These are phyloP conservation scores for Citrus trifoliata DNA, from an alignment of 345 rosid genomes.

Conservation along the genomic window DNA sequence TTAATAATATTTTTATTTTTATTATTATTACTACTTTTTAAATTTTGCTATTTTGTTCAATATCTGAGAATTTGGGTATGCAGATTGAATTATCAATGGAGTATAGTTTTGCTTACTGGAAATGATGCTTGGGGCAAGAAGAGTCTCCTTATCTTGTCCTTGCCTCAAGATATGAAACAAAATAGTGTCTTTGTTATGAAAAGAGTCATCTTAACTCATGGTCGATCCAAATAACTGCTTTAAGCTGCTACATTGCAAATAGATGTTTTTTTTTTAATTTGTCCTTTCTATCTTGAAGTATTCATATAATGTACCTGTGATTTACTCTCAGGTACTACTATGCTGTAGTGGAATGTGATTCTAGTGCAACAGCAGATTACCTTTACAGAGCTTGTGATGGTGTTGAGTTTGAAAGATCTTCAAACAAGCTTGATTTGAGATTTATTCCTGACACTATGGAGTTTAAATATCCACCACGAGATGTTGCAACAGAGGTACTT, in stretches of 20 bases:
- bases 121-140: neutral
- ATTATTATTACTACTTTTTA: neutral
- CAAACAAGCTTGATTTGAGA: slow-evolving; percentile 90
- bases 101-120: neutral
- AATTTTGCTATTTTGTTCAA: neutral
- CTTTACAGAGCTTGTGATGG: slow-evolving; percentile 86
- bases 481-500: slow-evolving; percentile 78
- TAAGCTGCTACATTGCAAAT: neutral
- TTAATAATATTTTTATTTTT: neutral
- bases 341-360: slow-evolving; percentile 89
- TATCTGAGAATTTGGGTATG: neutral
- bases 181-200: neutral
- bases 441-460: slow-evolving; percentile 93
- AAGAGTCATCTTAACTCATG: neutral
- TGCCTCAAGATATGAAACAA: neutral
- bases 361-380: slow-evolving; percentile 76
- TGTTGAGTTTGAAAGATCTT: slow-evolving; percentile 79
- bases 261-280: neutral
- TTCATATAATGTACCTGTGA: neutral
- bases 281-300: neutral
- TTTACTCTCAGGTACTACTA: slow-evolving; percentile 57
- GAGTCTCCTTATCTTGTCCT: neutral
- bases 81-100: neutral
- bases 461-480: slow-evolving; percentile 84
- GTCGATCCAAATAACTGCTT: neutral